phyloP scores from a whole-genome alignment of 2,329 filamentous ascomycete species.

The Aspergillus vadensis region DNA sequence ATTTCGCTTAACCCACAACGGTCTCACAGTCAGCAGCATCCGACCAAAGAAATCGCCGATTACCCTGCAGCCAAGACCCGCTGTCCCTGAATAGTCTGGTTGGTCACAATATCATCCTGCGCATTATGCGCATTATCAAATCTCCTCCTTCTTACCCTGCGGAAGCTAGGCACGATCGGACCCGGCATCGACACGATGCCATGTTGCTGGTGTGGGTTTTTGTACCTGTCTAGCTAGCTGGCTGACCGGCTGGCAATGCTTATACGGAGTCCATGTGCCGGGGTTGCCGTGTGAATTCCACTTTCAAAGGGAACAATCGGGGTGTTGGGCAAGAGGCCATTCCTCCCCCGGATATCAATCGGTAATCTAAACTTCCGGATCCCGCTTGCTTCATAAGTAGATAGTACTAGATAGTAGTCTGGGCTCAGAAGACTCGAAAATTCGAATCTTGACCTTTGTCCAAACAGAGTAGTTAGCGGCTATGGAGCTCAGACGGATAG shows the following conservation, averaged over 20 bases:
- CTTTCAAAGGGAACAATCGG: too few relatives aligned
- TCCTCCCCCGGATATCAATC: not conserved
- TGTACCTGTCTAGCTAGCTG: not conserved
- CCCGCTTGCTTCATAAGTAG: not conserved
- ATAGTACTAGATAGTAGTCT: not conserved
- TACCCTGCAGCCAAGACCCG: slow-evolving; percentile 18
- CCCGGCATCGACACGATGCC: not conserved
- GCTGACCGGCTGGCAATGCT: not conserved
- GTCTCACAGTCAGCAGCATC: slow-evolving; percentile 20
- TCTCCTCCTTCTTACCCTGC: not conserved
- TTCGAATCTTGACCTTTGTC: not conserved
- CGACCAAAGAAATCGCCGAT: slow-evolving; percentile 23
- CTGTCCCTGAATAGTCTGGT: slow-evolving; percentile 21
- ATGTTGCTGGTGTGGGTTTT: not conserved
- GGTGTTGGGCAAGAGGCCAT: too few relatives aligned
- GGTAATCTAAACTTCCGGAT: not conserved
- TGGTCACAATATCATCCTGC: slow-evolving; percentile 8
- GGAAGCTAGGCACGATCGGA: not conserved
- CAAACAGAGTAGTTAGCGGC: not conserved
- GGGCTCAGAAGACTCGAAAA: not conserved
- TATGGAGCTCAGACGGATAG: too few relatives aligned
- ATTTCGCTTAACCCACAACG: slow-evolving; percentile 37
- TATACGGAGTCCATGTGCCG: not conserved
- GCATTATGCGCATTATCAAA: slow-evolving; percentile 10
- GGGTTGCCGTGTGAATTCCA: not conserved